Evolutionary conservation across 2,329 filamentous ascomycete species (phyloP), one percentile per base, ranked within the genome.

Genomic region (Geoglossum cookeanum): DNA sequence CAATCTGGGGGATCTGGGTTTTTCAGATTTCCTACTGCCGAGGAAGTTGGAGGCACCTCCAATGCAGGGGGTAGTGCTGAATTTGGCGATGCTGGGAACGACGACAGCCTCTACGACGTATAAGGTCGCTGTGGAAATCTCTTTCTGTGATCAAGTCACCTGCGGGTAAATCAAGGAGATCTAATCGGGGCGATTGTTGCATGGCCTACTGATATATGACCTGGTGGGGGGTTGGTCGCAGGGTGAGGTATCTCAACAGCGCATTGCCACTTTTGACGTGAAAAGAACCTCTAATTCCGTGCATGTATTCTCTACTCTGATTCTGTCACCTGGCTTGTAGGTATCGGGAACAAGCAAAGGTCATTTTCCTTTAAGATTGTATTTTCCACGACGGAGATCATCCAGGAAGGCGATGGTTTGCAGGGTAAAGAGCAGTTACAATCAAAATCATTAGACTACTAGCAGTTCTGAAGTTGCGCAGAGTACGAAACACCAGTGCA

Each of bases 21-120:
- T 80, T 98, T 98, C 86, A 90, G 94, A 73, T 98, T 98, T 83
- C 91, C 86, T 35, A 73, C 65, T 69, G 75, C 71, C 64, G 78
- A 73, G 69, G 79, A 74, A 72, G 48, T 32, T 15, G 48, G 48
- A 32, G 48, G 48, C 4, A 15, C 39, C 13, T 78, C 74, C 71
- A 72, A 70, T 62, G 27, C 27, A 5, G 48, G 33, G 1, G 68
- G 70, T 62, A 74, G 74, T 44, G 70, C 64, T 64, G 72, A 80
- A 55, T 90, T 92, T 65, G 90, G 89, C 62, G 85, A 90, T 66
- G 87, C 82, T 64, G 91, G 88, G 66, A 90, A 94, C 70, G 91
- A 97, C 68, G 91, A 96, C 72, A 91, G 90, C 74, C 86, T 97
- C 70, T 97, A 97, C 72, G 87, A 95, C 74, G 96, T 90, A 59